Evolutionary conservation across 2,329 filamentous ascomycete genomes (phyloP).

Genomic region (Phaeoacremonium minimum): DNA sequence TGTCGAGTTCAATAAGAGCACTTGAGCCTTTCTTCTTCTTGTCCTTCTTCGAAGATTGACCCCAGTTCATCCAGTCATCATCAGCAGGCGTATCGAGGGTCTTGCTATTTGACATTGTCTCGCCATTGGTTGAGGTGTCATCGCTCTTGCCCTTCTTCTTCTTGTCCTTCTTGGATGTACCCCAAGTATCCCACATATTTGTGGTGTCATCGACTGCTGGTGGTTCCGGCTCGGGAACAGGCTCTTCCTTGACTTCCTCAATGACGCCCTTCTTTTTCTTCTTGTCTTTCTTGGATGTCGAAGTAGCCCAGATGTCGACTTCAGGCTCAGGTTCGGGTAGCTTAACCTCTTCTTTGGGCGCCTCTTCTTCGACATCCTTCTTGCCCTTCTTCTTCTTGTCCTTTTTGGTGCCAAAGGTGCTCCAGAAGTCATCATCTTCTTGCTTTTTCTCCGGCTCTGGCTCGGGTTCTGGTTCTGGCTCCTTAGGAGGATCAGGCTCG

Average conservation of each 20-base stretch:
- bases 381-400: slow-evolving; percentile 39
- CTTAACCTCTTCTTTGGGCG: slow-evolving; percentile 16
- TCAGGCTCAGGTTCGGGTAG: slow-evolving; percentile 17
- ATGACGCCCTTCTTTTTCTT: slow-evolving; percentile 19
- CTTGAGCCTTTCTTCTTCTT: slow-evolving; percentile 54
- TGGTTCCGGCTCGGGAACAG: slow-evolving; percentile 4
- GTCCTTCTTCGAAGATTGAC: slow-evolving; percentile 10
- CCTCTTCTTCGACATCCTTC: slow-evolving; percentile 25
- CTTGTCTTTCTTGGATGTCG: slow-evolving; percentile 11
- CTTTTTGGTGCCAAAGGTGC: slow-evolving; percentile 33
- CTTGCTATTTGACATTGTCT: slow-evolving; percentile 5
- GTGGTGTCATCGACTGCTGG: slow-evolving; percentile 11
- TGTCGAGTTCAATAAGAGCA: slow-evolving; percentile 39
- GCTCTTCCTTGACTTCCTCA: slow-evolving; percentile 9
- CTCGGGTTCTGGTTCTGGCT: slow-evolving; percentile 40
- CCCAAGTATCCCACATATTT: slow-evolving; percentile 21
- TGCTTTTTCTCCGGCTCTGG: slow-evolving; percentile 32
- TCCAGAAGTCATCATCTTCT: slow-evolving; percentile 31
- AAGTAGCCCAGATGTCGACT: slow-evolving; percentile 23
- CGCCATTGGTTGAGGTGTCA: slow-evolving; percentile 9
- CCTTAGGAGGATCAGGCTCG: slow-evolving; percentile 35
- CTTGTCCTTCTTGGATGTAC: slow-evolving; percentile 18
- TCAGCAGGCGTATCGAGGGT: too few relatives aligned
- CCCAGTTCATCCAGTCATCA: slow-evolving; percentile 20
- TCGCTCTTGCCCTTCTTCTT: slow-evolving; percentile 15